Evolutionary conservation across 768 basidiomycete species (phyloP), one percentile per base, ranked within the genome.

Genomic region (Calocera cornea): DNA sequence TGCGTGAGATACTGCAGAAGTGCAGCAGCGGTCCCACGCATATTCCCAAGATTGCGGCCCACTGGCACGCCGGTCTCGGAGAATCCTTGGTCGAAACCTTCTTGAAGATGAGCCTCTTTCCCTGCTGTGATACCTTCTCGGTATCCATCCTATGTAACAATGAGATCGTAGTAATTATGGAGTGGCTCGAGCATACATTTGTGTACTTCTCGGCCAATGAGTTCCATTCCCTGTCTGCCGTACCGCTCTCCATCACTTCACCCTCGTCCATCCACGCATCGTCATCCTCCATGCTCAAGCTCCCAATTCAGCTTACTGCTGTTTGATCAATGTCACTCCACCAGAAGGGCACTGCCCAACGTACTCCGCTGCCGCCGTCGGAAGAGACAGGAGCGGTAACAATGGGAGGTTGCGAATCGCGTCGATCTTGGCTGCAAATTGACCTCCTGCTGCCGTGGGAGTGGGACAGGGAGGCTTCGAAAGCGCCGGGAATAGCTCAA

Each of bases 61-160:
- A 89, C 76, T 0, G 90, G 88, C 1, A 82, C 86, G 0, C 93
- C 91, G 11, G 85, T 79, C 16, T 77, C 75, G 0, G 86, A 86
- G 72, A 92, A 97, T 1, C 91, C 93, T 1, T 81, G 78, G 76
- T 99, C 92, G 73, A 99, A 98, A 0, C 95, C 95, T 70, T 86
- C 80, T 73, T 99, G 95, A 1, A 97, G 81, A 1, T 86, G 87
- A 0, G 83, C 80, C 74, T 95, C 89, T 75, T 97, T 98, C 1
- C 95, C 95, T 2, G 88, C 86, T 0, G 87, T 89, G 72, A 98
- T 95, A 5, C 95, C 95, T 77, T 97, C 95, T n/a, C 95, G 86
- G 73, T 97, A 97, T 1, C 95, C 95, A 19, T 86, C 86, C 95
- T 97, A 63, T 12, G 31, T 29, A 27, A 60, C 27, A 33, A 7